Percentiles rank a stretch among this genome's conserved stretches.
phyloP scores from a whole-genome alignment of 805 yeast genomes.

The Candida berthetii region DNA sequence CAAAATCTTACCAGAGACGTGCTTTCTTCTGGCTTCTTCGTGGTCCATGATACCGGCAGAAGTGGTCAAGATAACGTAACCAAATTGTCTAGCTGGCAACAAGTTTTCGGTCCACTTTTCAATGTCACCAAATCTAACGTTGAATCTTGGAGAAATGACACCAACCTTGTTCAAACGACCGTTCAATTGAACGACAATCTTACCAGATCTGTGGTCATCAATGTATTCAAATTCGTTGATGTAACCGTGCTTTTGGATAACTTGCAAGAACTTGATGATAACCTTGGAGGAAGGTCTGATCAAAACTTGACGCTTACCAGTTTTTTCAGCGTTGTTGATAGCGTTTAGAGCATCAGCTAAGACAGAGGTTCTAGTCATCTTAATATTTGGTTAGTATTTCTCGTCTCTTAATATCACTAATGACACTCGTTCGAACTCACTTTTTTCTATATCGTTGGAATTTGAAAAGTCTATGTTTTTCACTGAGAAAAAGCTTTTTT shows the following conservation, averaged over 20 bases:
- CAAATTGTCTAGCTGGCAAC: conserved; percentile 98
- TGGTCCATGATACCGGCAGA: conserved; percentile 99
- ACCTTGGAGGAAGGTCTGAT: conserved; percentile 99
- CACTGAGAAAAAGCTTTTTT: too few relatives aligned
- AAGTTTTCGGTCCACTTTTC: conserved; percentile 99
- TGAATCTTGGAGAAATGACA: conserved; percentile 98
- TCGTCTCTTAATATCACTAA: too few relatives aligned
- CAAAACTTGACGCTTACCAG: conserved; percentile 98
- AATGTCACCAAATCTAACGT: conserved; percentile 90
- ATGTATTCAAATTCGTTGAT: conserved; percentile 98
- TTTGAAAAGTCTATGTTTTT: too few relatives aligned
- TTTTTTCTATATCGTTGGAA: too few relatives aligned
- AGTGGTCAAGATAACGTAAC: conserved; percentile 95
- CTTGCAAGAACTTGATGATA: conserved; percentile 92
- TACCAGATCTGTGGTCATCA: conserved; percentile 98
- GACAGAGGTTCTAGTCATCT: conserved; percentile 96
- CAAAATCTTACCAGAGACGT: conserved; percentile 97
- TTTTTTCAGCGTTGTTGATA: conserved; percentile 98
- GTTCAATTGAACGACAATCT: conserved; percentile 93
- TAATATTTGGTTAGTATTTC: too few relatives aligned
- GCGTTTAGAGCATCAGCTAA: conserved; percentile 98
- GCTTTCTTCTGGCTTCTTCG: conserved; percentile 99
- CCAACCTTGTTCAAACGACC: conserved; percentile 99
- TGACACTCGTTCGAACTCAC: too few relatives aligned
- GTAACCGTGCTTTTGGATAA: conserved; percentile 98